Evolutionary conservation across 768 basidiomycete species (phyloP), one percentile per base, ranked within the genome.

Genomic region (Cystofilobasidium ferigula): DNA sequence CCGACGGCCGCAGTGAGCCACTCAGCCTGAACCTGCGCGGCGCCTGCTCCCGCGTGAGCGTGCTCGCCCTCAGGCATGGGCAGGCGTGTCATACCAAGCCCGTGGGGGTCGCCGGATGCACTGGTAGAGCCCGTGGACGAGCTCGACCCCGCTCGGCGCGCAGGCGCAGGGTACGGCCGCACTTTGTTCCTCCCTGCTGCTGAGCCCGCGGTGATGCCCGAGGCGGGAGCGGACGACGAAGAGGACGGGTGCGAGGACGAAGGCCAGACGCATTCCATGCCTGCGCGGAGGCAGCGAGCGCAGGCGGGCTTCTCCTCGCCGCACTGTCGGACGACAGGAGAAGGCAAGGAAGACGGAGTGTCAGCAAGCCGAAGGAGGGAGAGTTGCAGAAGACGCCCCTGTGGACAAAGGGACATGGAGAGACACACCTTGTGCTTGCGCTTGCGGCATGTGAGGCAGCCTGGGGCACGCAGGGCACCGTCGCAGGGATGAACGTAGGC

Each of bases 371-470:
- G 40, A 3, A 3, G 40, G 40, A 42, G 3, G 40, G 16, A 48
- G 47, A 3, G 47, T 2, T 4, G 26, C 22, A 3, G 47, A 3
- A 24, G 47, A 10, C 20, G 40, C 10, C 40, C 20, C 20, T 20
- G n/a, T 16, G 47, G 47, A 9, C 22, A 10, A 28, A 24, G 3
- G 47, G 3, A 24, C 3, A 48, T 3, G 47, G 10, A 10, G 40
- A 6, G 40, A 5, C 47, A 3, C 22, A 48, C 47, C 47, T 54
- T 54, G 51, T 54, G 51, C 51, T 54, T 54, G 26, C 51, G 26
- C 51, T 54, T 54, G 28, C 51, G 51, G 18, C 51, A 54, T 28
- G 51, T 54, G 4, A 54, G 30, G 30, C 51, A 54, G 26, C 51
- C 47, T 48, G 47, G 3, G 22, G n/a, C n/a, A n/a, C n/a, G n/a